Base-by-base conservation (phyloP, 768 basidiomycete genomes). In the Russula sp. region DNA sequence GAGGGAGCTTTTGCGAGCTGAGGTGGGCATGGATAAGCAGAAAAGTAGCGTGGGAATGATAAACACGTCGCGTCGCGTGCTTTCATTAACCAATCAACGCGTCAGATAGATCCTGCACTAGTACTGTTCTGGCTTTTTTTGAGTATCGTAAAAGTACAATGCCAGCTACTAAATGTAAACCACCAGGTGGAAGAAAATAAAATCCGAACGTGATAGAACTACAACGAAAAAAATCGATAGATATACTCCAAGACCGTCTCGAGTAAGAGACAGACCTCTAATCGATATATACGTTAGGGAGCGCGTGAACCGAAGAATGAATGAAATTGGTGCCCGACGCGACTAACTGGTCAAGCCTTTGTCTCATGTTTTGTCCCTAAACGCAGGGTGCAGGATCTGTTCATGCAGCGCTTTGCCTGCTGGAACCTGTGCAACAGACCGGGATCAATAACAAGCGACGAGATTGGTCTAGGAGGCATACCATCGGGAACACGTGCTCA, bases 401-500 rank as follows among this genome's bases (percentile, higher is more conserved):
- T 98, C 92, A 73, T 97, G 91, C 46, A 98, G 81, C 59, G 94
- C 94, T 77, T 93, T 96, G 52, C 96, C 96, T 51, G 94, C 94
- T 16, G 94, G 85, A 26, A 92, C 90, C 89, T 90, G 70, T 49
- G n/a, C 61, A 9, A 66, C 67, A 59, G 22, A 24, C 24, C 14
- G 53, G 56, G 38, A 58, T 66, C 57, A 65, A 55, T n/a, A 69
- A 72, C 65, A 57, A 70, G 72, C n/a, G 34, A 36, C 26, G 56
- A 44, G 53, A 54, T 48, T 49, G 11, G 48, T 26, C n/a, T 3
- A 7, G 42, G 57, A 32, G 50, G 42, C 80, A 63, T 63, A 91
- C 91, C 91, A 94, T 93, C 8, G 92, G 92, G 83, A 90, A 92
- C 69, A 94, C 91, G 73, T 94, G 91, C 76, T 94, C 93, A 67